Conservation (phyloP, 108 stramenopile genomes). For the Asterionellopsis glacialis region DNA sequence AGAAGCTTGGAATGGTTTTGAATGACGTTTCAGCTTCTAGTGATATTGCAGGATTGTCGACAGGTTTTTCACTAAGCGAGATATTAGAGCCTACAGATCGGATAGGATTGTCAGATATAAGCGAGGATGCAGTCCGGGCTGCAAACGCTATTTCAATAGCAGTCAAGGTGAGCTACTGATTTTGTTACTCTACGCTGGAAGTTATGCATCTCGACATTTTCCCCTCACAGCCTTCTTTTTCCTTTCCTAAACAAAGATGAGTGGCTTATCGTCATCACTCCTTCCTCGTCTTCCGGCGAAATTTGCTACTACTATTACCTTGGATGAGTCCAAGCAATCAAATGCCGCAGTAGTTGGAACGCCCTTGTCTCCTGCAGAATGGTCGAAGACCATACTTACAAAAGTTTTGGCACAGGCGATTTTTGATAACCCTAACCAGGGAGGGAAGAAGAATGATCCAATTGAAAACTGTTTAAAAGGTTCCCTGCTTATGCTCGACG, state of each 20-base stretch:
- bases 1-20: conserved; percentile 63
- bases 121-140: background rate
- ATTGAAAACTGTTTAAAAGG: conserved; percentile 70
- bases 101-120: background rate
- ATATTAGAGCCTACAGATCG: conserved; percentile 71
- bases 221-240: background rate
- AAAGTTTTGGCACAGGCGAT: conserved; percentile 74
- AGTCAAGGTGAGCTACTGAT: conserved; percentile 46
- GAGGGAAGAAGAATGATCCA: conserved; percentile 34
- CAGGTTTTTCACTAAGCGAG: conserved; percentile 73
- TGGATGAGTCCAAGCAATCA: conserved; percentile 72
- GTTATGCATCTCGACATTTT: background rate
- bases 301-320: conserved; percentile 66
- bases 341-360: conserved; percentile 42
- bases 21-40: conserved; percentile 68
- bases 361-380: conserved; percentile 75
- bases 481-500: conserved; percentile 77
- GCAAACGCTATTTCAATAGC: conserved; percentile 39
- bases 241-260: conserved; percentile 34
- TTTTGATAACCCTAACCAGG: conserved; percentile 65
- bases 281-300: conserved; percentile 66
- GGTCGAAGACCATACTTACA: conserved; percentile 75
- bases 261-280: conserved; percentile 59
- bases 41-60: conserved; percentile 55
- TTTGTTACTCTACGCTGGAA: background rate